Percentiles rank a stretch among this genome's conserved stretches.
Conservation (phyloP, 805 yeast species). For the Candida sphagnicola region DNA sequence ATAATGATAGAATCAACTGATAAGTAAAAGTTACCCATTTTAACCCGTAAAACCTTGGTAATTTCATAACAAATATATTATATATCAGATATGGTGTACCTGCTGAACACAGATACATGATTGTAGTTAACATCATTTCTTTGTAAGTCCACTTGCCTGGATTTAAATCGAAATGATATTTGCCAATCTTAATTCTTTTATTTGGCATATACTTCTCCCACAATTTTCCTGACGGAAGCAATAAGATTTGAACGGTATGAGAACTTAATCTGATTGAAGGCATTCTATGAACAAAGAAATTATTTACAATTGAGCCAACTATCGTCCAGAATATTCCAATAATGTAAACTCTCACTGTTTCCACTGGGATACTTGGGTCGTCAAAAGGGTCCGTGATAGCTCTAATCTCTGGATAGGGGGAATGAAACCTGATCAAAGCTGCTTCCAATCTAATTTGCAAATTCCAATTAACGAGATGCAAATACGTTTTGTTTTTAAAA, state of each 20-base stretch:
- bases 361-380: conserved; percentile 27
- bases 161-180: conserved; percentile 25
- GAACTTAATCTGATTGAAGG: conserved; percentile 32
- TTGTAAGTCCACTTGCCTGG: conserved; percentile 43
- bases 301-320: conserved; percentile 37
- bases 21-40: conserved; percentile 48
- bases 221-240: conserved; percentile 36
- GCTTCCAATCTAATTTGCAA: conserved; percentile 36
- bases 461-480: conserved; percentile 28
- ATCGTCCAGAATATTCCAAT: conserved; percentile 39
- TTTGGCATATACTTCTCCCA: conserved; percentile 34
- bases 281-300: conserved; percentile 39
- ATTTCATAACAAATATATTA: conserved; percentile 41
- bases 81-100: conserved; percentile 41
- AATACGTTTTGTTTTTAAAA: conserved; percentile 18
- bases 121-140: conserved; percentile 44
- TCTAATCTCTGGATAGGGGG: conserved; percentile 40
- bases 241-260: conserved; percentile 37
- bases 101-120: conserved; percentile 39
- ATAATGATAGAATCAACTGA: conserved; percentile 47
- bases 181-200: conserved; percentile 18
- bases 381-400: conserved; percentile 38
- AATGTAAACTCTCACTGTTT: conserved; percentile 36
- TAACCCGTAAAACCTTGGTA: conserved; percentile 38
- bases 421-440: conserved; percentile 32